Evolutionary conservation across 2,329 filamentous ascomycete genomes (phyloP).

Genomic region (Neurospora sp.): DNA sequence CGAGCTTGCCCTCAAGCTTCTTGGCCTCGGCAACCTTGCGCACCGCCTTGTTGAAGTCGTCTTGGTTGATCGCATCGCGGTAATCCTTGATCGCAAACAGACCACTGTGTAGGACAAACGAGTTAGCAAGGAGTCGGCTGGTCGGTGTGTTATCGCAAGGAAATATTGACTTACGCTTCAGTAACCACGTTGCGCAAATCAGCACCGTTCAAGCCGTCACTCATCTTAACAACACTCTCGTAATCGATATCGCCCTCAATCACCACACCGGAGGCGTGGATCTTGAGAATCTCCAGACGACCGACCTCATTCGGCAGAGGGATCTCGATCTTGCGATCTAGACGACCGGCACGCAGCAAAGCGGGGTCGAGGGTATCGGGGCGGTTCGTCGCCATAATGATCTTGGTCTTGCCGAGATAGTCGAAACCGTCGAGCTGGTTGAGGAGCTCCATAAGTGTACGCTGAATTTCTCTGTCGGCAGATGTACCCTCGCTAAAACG

Average conservation of each 20-base stretch:
- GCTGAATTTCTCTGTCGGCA: slow-evolving; percentile 94
- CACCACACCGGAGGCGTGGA: slow-evolving; percentile 78
- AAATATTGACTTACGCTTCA: slow-evolving; percentile 68
- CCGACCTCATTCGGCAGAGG: slow-evolving; percentile 95
- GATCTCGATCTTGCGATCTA: slow-evolving; percentile 98
- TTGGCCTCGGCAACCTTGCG: slow-evolving; percentile 95
- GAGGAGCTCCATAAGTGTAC: slow-evolving; percentile 95
- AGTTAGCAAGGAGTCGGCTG: slow-evolving; percentile 7
- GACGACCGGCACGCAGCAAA: slow-evolving; percentile 78
- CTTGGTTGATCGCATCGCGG: slow-evolving; percentile 89
- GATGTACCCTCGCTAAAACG: slow-evolving; percentile 96
- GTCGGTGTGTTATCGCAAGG: slow-evolving; percentile 6
- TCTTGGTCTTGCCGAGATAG: slow-evolving; percentile 98
- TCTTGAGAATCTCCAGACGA: slow-evolving; percentile 94
- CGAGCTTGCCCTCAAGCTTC: slow-evolving; percentile 96
- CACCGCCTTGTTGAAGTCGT: slow-evolving; percentile 99
- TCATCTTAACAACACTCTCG: slow-evolving; percentile 99
- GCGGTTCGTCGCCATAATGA: slow-evolving; percentile 99
- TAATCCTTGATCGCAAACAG: slow-evolving; percentile 98
- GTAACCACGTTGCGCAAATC: slow-evolving; percentile 97
- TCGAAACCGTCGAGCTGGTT: slow-evolving; percentile 99
- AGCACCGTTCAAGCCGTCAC: slow-evolving; percentile 92
- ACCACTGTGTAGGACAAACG: slow-evolving; percentile 44
- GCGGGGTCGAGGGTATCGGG: slow-evolving; percentile 94
- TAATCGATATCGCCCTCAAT: slow-evolving; percentile 95